Base-by-base conservation (phyloP, 1,284 basidiomycete genomes). In the Ganoderma lucidum region DNA sequence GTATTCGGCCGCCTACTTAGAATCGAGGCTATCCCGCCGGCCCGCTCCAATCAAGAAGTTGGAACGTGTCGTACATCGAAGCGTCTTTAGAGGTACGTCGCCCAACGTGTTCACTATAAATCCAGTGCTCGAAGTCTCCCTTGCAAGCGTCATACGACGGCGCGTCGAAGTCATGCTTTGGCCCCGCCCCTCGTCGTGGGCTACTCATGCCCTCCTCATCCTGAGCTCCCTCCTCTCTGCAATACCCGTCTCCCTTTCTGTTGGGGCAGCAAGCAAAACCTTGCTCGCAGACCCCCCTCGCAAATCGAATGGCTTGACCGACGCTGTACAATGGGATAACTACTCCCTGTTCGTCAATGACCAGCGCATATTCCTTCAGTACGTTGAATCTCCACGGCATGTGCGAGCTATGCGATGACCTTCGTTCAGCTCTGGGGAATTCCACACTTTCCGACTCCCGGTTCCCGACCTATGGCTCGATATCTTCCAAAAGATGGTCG, bases 401-500 rank as follows among this genome's bases (percentile, higher is more conserved):
- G 42, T 39, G 23, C 44, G n/a, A 41, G 8, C 3, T 37, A 2
- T n/a, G 14, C 5, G 45, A 28, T 45, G 12, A 42, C 8, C 19
- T 8, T 42, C 19, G 6, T 42, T 10, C 63, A 87, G 86, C 69
- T 85, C 85, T 0, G 93, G 93, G 55, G 94, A 96, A 78, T 94
- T 96, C 77, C 94, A 96, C 75, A 89, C 94, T 0, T 96, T 92
- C 81, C 87, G 94, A 28, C 82, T 95, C 2, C 94, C 94, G 1
- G 90, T 94, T 0, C 92, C 92, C 0, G 87, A 87, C 4, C 79
- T 96, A 66, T 96, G 94, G 94, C 84, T 88, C 17, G 94, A 96
- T 75, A 90, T 95, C 65, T 86, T 96, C 59, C 89, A 96, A 74
- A 96, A 94, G 78, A 83, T 90, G 73, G 93, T 93, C 74, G 94